These are phyloP conservation scores for Phytophthora lateralis DNA, from an alignment of 352 stramenopile genomes.

Conservation along the genomic window DNA sequence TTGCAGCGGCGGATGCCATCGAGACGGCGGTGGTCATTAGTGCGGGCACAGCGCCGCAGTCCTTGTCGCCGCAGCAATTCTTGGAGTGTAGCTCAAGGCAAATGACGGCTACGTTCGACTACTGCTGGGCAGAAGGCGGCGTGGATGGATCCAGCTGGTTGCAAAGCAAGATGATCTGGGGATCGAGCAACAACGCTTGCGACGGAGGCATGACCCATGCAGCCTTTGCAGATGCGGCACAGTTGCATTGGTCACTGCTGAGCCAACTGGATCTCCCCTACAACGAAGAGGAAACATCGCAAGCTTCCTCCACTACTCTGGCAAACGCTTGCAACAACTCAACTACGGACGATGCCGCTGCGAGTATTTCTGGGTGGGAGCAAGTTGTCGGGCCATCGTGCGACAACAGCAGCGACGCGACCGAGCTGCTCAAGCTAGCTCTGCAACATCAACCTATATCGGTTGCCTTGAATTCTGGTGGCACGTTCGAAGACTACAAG, in stretches of 20 bases:
- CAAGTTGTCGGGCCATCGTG: conserved; percentile 72
- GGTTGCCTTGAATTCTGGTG: conserved; percentile 80
- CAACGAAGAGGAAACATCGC: conserved; percentile 50
- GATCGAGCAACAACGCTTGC: conserved; percentile 71
- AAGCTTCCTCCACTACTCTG: conserved; percentile 25
- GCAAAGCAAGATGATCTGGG: conserved; percentile 70
- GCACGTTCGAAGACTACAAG: conserved; percentile 83
- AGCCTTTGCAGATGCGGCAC: conserved; percentile 66
- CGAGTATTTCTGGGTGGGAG: conserved; percentile 70
- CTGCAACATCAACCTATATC: conserved; percentile 77
- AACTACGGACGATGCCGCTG: conserved; percentile 43
- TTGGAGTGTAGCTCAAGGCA: conserved; percentile 73
- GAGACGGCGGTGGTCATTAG: conserved; percentile 71
- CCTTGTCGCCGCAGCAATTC: conserved; percentile 83
- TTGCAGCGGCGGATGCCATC: conserved; percentile 78
- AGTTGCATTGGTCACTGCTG: conserved; percentile 55
- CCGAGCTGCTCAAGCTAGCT: conserved; percentile 66
- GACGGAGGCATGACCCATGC: conserved; percentile 80
- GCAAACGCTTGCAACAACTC: conserved; percentile 50
- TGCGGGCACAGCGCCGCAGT: conserved; percentile 42
- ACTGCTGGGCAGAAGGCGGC: conserved; percentile 68
- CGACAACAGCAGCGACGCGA: conserved; percentile 52
- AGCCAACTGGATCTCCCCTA: conserved; percentile 74
- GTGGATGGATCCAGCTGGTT: conserved; percentile 65
- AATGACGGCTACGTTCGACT: conserved; percentile 76